phyloP scores from a whole-genome alignment of 768 basidiomycete species.

The Phlegmacium glaucopus region DNA sequence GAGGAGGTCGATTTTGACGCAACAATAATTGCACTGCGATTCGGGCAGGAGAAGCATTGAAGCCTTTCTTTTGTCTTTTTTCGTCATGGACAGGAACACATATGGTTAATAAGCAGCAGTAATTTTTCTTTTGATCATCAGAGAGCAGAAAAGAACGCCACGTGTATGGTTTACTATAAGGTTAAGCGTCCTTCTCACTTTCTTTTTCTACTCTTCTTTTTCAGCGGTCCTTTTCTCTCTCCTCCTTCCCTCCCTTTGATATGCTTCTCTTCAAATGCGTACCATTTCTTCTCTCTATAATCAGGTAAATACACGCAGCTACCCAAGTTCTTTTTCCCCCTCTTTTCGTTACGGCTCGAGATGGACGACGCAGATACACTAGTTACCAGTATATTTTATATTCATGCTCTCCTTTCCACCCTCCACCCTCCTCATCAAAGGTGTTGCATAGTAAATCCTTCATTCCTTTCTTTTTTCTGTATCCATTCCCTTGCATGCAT shows the following conservation, averaged over 20 bases:
- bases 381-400: neutral
- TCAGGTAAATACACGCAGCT: too few relatives aligned
- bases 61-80: neutral
- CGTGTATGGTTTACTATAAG: too few relatives aligned
- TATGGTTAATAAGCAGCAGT: neutral
- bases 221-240: too few relatives aligned
- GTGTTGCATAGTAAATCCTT: too few relatives aligned
- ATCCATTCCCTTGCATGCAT: neutral
- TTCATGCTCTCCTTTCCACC: neutral
- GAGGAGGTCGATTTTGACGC: slow-evolving; percentile 31
- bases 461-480: neutral
- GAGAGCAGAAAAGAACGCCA: too few relatives aligned
- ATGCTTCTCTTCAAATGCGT: too few relatives aligned
- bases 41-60: neutral
- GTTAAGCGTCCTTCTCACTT: too few relatives aligned
- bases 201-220: too few relatives aligned
- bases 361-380: slow-evolving; percentile 12
- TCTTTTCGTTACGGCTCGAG: slow-evolving; percentile 7
- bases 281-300: neutral
- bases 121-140: too few relatives aligned
- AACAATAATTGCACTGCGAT: slow-evolving; percentile 10
- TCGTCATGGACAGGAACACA: too few relatives aligned
- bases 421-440: too few relatives aligned
- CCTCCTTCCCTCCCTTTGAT: too few relatives aligned
- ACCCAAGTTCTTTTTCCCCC: slow-evolving; percentile 2